Evolutionary conservation across 345 rosid species (phyloP), one percentile per base, ranked within the genome.

Genomic region (Iberis pinnata): DNA sequence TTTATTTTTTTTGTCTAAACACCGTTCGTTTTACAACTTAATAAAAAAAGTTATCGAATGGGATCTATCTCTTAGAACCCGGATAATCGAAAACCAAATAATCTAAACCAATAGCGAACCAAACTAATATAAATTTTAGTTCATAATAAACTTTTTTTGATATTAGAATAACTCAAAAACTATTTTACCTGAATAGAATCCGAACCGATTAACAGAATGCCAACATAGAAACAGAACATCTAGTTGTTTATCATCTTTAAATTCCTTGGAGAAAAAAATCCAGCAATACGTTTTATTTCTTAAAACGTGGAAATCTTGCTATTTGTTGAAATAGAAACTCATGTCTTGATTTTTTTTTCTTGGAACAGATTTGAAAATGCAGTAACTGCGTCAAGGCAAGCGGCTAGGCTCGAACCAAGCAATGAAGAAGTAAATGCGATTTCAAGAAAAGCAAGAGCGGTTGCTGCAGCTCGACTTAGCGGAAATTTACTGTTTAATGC

Each of bases 331-430:
- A 35, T 4, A 35, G 10, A 25, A 16, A 9, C 40, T 43, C 18
- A 20, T 32, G 18, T 31, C 5, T 58, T 13, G n/a, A n/a, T n/a
- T 2, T 20, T 58, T 41, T 18, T 53, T 36, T 36, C 37, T 11
- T 54, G 45, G 14, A n/a, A 68, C 60, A 90, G 98, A 71, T 84
- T 85, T 66, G 95, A 85, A 46, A 95, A 92, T 49, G 93, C 88
- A 2, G 40, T 81, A 35, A 73, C 77, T 10, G 76, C 78, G 10
- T 82, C 86, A 12, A 78, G 77, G 62, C 76, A 76, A 54, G 93
- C 98, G n/a, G 72, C 75, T n/a, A 58, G 72, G 53, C 78, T 92
- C 0, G 84, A 92, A 53, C 82, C 86, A 5, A 70, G 70, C 42
- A 83, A 75, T 73, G 73, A 62, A 69, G 97, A 88, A 53, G 80